Conservation (phyloP, 345 rosid genomes). For the Aurinia saxatilis region DNA sequence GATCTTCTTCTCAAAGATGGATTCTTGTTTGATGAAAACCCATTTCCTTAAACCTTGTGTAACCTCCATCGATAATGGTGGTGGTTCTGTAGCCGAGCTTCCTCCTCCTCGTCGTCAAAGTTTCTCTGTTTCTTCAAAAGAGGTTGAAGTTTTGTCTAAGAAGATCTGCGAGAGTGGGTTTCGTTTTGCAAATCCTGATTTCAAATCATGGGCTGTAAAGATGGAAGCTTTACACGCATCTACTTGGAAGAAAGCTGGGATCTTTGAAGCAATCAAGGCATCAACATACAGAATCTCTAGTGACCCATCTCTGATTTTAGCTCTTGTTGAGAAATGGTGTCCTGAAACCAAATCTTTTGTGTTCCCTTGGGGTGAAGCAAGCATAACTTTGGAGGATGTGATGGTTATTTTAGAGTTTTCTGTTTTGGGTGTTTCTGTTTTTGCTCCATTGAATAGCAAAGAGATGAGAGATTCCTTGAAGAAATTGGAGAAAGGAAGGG, state of each 20-base stretch:
- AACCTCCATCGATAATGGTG: no score
- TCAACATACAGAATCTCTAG: constrained; percentile 19
- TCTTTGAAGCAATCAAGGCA: constrained; percentile 33
- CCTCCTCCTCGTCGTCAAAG: constrained; percentile 2
- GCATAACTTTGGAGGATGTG: constrained; percentile 41
- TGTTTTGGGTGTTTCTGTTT: constrained; percentile 37
- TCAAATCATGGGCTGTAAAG: constrained; percentile 36
- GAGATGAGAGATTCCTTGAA: not conserved
- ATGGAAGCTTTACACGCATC: constrained; percentile 28
- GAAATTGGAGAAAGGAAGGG: not conserved
- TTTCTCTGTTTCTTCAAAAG: not conserved
- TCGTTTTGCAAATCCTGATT: not conserved
- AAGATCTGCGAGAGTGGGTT: constrained; percentile 19
- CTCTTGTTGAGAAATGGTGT: constrained; percentile 38
- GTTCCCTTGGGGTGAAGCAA: constrained; percentile 54
- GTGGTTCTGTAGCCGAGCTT: no score
- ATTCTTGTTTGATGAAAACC: no score
- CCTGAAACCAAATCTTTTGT: constrained; percentile 39
- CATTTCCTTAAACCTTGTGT: no score
- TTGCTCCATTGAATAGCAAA: not conserved
- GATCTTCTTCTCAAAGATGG: no score
- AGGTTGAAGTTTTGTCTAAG: constrained; percentile 3
- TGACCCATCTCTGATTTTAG: constrained; percentile 17
- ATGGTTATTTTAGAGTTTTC: constrained; percentile 34
- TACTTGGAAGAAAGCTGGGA: constrained; percentile 42